A percentile compares a stretch with the other conserved stretches of the same genome.
These are phyloP conservation scores for Hygrophorus russula DNA, from an alignment of 768 basidiomycete species.

Conservation along the genomic window DNA sequence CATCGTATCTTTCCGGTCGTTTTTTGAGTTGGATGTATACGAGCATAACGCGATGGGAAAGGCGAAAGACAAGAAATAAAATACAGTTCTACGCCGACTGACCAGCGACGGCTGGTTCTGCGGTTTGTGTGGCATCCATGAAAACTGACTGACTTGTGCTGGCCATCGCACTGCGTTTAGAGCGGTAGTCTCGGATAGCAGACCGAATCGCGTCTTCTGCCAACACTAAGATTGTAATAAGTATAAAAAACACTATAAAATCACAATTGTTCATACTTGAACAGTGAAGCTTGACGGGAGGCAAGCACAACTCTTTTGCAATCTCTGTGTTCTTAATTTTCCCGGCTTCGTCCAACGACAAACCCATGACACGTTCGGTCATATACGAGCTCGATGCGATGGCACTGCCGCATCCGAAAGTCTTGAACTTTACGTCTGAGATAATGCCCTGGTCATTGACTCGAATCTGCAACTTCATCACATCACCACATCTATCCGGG, in stretches of 20 bases:
- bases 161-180: constrained; percentile 53
- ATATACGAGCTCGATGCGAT: constrained; percentile 98
- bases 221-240: constrained; percentile 50
- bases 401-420: constrained; percentile 96
- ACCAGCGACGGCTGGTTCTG: constrained; percentile 37
- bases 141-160: constrained; percentile 49
- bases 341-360: constrained; percentile 88
- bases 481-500: constrained; percentile 69
- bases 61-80: constrained; percentile 5
- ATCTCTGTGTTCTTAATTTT: constrained; percentile 99
- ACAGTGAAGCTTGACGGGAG: constrained; percentile 93
- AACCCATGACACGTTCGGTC: constrained; percentile 96
- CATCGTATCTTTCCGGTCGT: too few species aligned
- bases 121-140: constrained; percentile 58
- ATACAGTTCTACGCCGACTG: too few species aligned
- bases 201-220: constrained; percentile 99
- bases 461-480: constrained; percentile 99
- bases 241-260: constrained; percentile 3
- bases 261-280: constrained; percentile 57
- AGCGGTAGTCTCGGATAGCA: constrained; percentile 91
- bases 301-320: constrained; percentile 90
- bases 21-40: not conserved
- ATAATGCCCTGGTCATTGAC: constrained; percentile 94
- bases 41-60: constrained; percentile 5
- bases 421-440: constrained; percentile 99